Evolutionary conservation across 2,329 filamentous ascomycete genomes (phyloP), one percentile per base, ranked within the genome.

Genomic region (Xylaria sp.): DNA sequence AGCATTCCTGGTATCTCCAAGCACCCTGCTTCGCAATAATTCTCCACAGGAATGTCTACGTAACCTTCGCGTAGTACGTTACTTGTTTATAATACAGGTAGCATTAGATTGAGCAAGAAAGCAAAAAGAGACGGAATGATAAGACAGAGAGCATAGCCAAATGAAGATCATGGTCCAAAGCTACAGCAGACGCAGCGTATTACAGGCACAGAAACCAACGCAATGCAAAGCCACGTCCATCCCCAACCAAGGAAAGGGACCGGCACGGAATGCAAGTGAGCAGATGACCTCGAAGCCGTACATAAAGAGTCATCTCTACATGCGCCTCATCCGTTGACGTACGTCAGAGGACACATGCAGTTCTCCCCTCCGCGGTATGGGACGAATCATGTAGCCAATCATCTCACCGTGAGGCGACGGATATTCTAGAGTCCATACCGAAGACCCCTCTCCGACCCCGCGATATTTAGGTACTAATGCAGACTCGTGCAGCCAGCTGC

Each of bases 171-270:
- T 17, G 15, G n/a, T 20, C 6, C 7, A 13, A 22, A 29, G 15
- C 11, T 17, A 11, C n/a, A 53, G 17, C 1, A 50, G 50, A 29
- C 17, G 17, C 25, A 11, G 17, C 36, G 39, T 63, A 61, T 29
- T 27, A 27, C 5, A 22, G 17, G 22, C 20, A 53, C 39, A 61
- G 38, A 15, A 56, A 31, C 10, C n/a, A 22, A 42, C 10, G 63
- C 63, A 61, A 65, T 62, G 58, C 58, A 56, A 39, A 57, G 63
- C 57, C 58, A 65, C 57, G 57, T 63, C 50, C 36, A 17, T 29
- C 45, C 5, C 39, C 31, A 36, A 47, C 3, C n/a, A 42, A 33
- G 45, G 3, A 45, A 17, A 13, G 22, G n/a, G 27, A 29, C 22
- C 15, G 55, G 38, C 53, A 31, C n/a, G 29, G 47, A 20, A 63